Conservation (phyloP, 495 filamentous ascomycete genomes). For the Talaromyces adpressus region DNA sequence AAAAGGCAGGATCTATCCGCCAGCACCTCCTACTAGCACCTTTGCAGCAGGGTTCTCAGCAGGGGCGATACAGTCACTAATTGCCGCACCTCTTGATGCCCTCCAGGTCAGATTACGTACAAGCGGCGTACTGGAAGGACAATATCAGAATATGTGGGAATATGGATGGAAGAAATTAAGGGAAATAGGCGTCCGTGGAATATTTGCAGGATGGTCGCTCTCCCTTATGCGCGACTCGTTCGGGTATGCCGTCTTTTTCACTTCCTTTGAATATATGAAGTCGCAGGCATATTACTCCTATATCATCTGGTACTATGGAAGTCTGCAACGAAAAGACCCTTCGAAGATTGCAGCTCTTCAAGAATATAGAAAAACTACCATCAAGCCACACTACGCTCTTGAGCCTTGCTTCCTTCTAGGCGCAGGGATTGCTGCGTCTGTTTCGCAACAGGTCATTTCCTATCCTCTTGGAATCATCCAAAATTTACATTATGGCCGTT, state of each 20-base stretch:
- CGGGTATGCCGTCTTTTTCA: constrained; percentile 79
- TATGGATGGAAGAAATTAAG: constrained; percentile 66
- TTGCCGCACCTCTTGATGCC: constrained; percentile 85
- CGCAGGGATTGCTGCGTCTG: constrained; percentile 68
- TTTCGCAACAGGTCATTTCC: constrained; percentile 71
- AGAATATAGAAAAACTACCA: constrained; percentile 24
- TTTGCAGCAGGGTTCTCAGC: constrained; percentile 74
- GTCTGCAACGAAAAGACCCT: constrained; percentile 32
- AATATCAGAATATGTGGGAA: constrained; percentile 75
- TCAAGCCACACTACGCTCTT: constrained; percentile 77
- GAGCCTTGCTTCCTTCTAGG: constrained; percentile 76
- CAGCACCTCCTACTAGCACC: constrained; percentile 55
- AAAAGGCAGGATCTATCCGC: constrained; percentile 66
- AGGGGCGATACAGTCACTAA: constrained; percentile 67
- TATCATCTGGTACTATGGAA: constrained; percentile 69
- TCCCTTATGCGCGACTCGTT: constrained; percentile 75
- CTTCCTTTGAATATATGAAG: constrained; percentile 80
- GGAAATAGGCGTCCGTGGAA: constrained; percentile 71
- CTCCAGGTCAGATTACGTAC: constrained; percentile 74
- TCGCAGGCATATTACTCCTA: constrained; percentile 79
- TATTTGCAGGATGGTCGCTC: constrained; percentile 77
- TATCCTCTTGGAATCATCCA: constrained; percentile 73
- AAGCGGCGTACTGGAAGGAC: constrained; percentile 57
- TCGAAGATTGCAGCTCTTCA: constrained; percentile 16
- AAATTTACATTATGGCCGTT: constrained; percentile 65